Evolutionary conservation across 306 rosid genomes (phyloP), one percentile per base, ranked within the genome.

Genomic region (Crotalaria pallida): DNA sequence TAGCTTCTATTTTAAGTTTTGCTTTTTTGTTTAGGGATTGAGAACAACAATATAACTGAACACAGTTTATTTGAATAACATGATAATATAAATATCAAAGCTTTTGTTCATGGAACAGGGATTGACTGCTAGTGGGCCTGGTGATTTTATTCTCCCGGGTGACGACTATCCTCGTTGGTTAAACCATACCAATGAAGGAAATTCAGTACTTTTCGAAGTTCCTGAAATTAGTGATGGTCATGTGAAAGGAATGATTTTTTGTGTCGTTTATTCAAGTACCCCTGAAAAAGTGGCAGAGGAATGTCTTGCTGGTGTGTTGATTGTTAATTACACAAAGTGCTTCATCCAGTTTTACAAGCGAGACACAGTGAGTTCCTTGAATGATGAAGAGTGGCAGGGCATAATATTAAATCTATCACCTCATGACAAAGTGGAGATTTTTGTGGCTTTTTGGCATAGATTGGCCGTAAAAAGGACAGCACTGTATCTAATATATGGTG

Each of bases 371-470:
- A 58, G 23, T 5, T 66, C 79, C 44, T 65, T 58, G 12, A 62
- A 61, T 5, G 73, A 72, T 66, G 75, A 45, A n/a, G 71, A 79
- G 10, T 72, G 78, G 80, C 60, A 59, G 18, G 22, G 13, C 3
- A 3, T 68, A 40, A 1, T 27, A 6, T 67, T 69, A 48, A 16
- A 58, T 49, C 59, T 58, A 7, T 34, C 7, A 21, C 0, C 69
- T 16, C 69, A 59, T 58, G 75, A 76, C 45, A 19, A 36, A 2
- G 56, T 67, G 47, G 69, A 67, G 56, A 49, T 76, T 48, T 50
- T 23, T 58, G 74, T 67, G 2, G 23, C 17, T 47, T 67, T 67
- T 13, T 63, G 74, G 17, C 36, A 58, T 16, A 74, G 24, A 17
- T 48, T 67, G 24, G 12, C 17, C 0, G 55, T 36, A 9, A 75